Base-by-base conservation (phyloP, 768 basidiomycete genomes). In the Tylopilus sp. region DNA sequence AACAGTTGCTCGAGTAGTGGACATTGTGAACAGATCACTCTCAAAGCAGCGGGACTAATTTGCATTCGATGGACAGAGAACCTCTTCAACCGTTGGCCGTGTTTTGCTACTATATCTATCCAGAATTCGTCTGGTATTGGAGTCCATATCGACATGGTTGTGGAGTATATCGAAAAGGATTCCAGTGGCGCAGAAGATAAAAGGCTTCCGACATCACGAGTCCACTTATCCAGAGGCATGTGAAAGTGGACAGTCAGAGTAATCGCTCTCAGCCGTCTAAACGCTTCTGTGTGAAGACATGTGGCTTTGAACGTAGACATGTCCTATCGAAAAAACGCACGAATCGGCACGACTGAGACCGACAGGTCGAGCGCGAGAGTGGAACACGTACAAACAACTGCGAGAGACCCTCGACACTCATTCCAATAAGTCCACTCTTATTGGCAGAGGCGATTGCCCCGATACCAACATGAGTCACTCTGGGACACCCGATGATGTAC, bases 11-110 rank as follows among this genome's bases (percentile, higher is more conserved):
- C 77, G 10, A 92, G 74, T 8, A 63, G 67, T 0, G 68, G 52
- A 53, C 87, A 89, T 17, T 74, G 66, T 11, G 59, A 53, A 58
- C 87, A 89, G 10, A 92, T 77, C 26, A 75, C 70, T 19, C 70
- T 64, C 29, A 92, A 71, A 0, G 77, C 73, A 12, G 69, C 66
- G 21, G 82, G 63, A 57, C 74, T 72, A 50, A 89, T 76, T 4
- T 75, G 70, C 75, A 87, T 82, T 25, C 85, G 75, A 60, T 89
- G 81, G 3, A 89, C 76, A 13, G 84, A 84, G 56, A 91, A 79
- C 12, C 77, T 72, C 25, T 63, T 72, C 6, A 92, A 73, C 16
- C 76, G 75, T 16, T 63, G 58, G 0, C 79, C 78, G 50, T 90
- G 89, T 10, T 61, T 62, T 3, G 64, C 36, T 12, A 86, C 72